phyloP scores from a whole-genome alignment of 1,284 basidiomycete species.

The Butyriboletus regius region DNA sequence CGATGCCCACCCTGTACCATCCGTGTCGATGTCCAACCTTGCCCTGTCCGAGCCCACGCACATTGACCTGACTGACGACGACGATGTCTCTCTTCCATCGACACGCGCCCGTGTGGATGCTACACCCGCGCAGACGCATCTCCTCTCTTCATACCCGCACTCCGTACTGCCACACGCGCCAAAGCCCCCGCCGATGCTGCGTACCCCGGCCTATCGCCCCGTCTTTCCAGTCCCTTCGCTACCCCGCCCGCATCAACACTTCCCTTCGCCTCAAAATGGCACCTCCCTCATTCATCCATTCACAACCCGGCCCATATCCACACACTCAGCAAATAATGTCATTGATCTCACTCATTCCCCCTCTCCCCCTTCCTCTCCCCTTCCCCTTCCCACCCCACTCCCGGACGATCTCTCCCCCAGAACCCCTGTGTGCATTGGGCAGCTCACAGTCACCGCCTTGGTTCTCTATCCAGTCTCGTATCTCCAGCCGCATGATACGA shows the following conservation, averaged over 20 bases:
- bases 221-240: conserved; percentile 41
- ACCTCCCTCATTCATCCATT: conserved; percentile 12
- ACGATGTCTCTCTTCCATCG: conserved; percentile 37
- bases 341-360: conserved; percentile 73
- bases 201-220: conserved; percentile 38
- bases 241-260: conserved; percentile 21
- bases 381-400: conserved; percentile 27
- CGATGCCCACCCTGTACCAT: conserved; percentile 26
- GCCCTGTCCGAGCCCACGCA: conserved; percentile 36
- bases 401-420: conserved; percentile 58
- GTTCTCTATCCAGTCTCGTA: conserved; percentile 81
- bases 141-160: conserved; percentile 17
- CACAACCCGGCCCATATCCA: conserved; percentile 14
- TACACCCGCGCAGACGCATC: conserved; percentile 33
- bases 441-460: conserved; percentile 71
- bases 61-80: conserved; percentile 60
- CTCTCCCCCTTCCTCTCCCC: conserved; percentile 52
- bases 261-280: conserved; percentile 18
- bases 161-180: conserved; percentile 15
- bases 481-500: conserved; percentile 45
- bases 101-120: conserved; percentile 29
- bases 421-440: conserved; percentile 83
- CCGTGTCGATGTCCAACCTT: conserved; percentile 31
- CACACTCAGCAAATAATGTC: conserved; percentile 41
- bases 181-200: conserved; percentile 21